Percentiles rank a stretch among this genome's conserved stretches.
These are phyloP conservation scores for Coprinopsis sp. DNA, from an alignment of 768 basidiomycete genomes.

Conservation along the genomic window DNA sequence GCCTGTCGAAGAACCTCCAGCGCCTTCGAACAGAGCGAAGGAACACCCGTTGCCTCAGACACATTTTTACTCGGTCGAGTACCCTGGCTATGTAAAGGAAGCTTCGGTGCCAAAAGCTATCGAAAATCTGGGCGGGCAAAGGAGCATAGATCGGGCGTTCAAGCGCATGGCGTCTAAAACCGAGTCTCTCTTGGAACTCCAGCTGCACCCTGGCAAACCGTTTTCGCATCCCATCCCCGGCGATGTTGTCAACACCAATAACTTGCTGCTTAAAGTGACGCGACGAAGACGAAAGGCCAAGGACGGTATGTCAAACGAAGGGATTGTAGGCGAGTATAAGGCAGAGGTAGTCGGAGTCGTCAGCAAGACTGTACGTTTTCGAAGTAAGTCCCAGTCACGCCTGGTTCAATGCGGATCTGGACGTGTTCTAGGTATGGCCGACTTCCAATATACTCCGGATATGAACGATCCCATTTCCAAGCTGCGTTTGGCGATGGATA, in stretches of 20 bases:
- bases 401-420: slow-evolving; percentile 1
- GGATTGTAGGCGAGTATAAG: slow-evolving; percentile 62
- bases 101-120: slow-evolving; percentile 60
- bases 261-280: slow-evolving; percentile 81
- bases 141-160: slow-evolving; percentile 72
- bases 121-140: slow-evolving; percentile 63
- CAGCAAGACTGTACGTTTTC: slow-evolving; percentile 83
- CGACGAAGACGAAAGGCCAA: slow-evolving; percentile 56
- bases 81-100: slow-evolving; percentile 77
- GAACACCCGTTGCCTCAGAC: slow-evolving; percentile 47
- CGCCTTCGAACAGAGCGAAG: slow-evolving; percentile 18
- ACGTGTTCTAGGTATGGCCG: slow-evolving; percentile 73
- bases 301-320: slow-evolving; percentile 22
- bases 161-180: slow-evolving; percentile 57
- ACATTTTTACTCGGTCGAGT: slow-evolving; percentile 79
- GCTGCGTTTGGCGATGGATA: slow-evolving; percentile 68
- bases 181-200: slow-evolving; percentile 70
- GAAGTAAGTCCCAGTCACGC: slow-evolving; percentile 53
- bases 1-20: background rate
- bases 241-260: slow-evolving; percentile 69
- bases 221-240: slow-evolving; percentile 85
- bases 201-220: slow-evolving; percentile 65
- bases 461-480: slow-evolving; percentile 63
- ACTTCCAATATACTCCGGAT: slow-evolving; percentile 85
- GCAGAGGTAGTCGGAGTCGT: slow-evolving; percentile 69